Conservation (phyloP, 352 stramenopile genomes). For the Phytophthora tentaculata region DNA sequence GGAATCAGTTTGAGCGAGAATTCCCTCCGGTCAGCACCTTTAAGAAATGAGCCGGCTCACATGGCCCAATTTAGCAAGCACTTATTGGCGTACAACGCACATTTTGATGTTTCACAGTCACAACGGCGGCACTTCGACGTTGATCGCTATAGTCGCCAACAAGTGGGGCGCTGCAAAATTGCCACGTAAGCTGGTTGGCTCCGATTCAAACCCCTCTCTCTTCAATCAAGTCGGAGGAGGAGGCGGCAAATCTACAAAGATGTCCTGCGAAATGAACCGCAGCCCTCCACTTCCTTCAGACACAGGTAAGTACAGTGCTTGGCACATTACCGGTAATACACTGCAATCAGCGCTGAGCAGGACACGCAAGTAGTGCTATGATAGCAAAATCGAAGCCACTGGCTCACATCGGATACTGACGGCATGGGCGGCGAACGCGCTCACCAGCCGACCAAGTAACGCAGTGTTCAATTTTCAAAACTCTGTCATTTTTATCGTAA, state of each 20-base stretch:
- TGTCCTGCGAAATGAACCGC: constrained; percentile 30
- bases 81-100: neutral
- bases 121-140: constrained; percentile 9
- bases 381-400: neutral
- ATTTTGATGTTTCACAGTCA: constrained; percentile 3
- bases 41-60: neutral
- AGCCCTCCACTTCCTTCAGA: constrained; percentile 18
- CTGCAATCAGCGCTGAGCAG: neutral
- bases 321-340: neutral
- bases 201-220: neutral
- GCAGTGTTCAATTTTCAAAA: neutral
- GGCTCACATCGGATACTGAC: neutral
- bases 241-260: constrained; percentile 27
- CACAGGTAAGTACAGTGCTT: constrained; percentile 1
- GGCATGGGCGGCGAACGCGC: neutral
- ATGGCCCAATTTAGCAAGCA: neutral
- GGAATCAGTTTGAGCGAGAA: constrained; percentile 25
- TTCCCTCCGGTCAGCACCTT: neutral
- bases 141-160: constrained; percentile 30
- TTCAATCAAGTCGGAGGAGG: constrained; percentile 24
- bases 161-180: constrained; percentile 28
- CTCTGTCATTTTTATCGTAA: neutral
- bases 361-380: too few species aligned
- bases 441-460: neutral
- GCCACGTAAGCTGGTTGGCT: constrained; percentile 25